Conservation (phyloP, 257 asterid species). For the Paraleonurus japonicus region DNA sequence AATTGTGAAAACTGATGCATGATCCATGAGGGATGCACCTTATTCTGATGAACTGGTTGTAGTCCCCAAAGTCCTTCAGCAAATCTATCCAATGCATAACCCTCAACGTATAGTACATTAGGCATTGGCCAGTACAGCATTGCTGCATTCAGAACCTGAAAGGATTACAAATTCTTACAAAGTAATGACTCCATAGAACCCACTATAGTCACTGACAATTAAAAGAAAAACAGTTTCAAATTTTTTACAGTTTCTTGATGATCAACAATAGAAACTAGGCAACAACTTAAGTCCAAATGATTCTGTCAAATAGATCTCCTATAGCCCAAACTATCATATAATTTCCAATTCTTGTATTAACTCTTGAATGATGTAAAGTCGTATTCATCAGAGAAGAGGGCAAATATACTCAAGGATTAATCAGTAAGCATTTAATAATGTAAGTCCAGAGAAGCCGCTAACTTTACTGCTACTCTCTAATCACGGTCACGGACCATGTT, state of each 20-base stretch:
- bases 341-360: background rate
- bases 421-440: too few species aligned
- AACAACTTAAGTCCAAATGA: background rate
- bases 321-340: background rate
- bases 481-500: background rate
- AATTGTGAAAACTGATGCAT: background rate
- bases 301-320: background rate
- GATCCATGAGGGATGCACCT: slow-evolving; percentile 41
- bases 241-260: background rate
- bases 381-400: background rate
- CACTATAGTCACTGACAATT: background rate
- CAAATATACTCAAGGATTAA: too few species aligned
- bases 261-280: background rate
- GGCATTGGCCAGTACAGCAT: slow-evolving; percentile 98
- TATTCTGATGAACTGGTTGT: slow-evolving; percentile 86
- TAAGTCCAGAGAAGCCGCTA: background rate
- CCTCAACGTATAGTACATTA: slow-evolving; percentile 83
- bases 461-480: background rate
- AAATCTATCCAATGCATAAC: slow-evolving; percentile 88
- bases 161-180: slow-evolving; percentile 34
- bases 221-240: background rate
- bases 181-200: slow-evolving; percentile 14
- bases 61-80: slow-evolving; percentile 91
- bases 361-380: background rate
- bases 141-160: slow-evolving; percentile 98